Evolutionary conservation across 768 basidiomycete genomes (phyloP).

Genomic region (Trametes cubensis): DNA sequence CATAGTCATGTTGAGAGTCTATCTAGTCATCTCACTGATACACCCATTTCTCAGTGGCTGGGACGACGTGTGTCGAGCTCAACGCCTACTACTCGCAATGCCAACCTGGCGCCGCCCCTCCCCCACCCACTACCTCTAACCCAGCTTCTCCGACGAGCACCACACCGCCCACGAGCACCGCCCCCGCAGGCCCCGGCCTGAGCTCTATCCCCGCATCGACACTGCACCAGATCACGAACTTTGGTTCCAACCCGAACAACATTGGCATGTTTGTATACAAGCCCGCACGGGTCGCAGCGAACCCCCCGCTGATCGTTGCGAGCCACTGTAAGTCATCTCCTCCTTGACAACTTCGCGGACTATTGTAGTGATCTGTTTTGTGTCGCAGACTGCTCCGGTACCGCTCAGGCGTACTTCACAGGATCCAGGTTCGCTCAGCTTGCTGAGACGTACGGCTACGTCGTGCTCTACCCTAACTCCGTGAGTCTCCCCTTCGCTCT

Average conservation of each 20-base stretch:
- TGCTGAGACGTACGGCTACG: constrained; percentile 51
- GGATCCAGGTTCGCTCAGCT: constrained; percentile 52
- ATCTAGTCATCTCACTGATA: not conserved
- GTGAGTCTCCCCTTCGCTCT: not conserved
- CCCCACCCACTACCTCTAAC: not conserved
- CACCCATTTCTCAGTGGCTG: constrained; percentile 29
- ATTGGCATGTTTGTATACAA: constrained; percentile 48
- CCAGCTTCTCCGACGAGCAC: not conserved
- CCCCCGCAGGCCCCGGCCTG: constrained; percentile 10
- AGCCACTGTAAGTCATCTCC: constrained; percentile 37
- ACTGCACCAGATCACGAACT: constrained; percentile 44
- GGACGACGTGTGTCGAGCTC: constrained; percentile 39
- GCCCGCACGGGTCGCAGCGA: constrained; percentile 31
- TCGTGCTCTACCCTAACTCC: constrained; percentile 47
- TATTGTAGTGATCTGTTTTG: not conserved
- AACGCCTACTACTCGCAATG: constrained; percentile 51
- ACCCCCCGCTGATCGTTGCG: constrained; percentile 50
- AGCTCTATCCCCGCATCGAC: constrained; percentile 26
- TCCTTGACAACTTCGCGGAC: not conserved
- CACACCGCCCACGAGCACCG: constrained; percentile 20
- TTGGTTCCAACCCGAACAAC: constrained; percentile 56
- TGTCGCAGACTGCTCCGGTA: constrained; percentile 46
- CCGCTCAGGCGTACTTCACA: constrained; percentile 53
- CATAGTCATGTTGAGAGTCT: not conserved
- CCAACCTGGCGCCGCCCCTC: constrained; percentile 34